Evolutionary conservation across 2,329 filamentous ascomycete genomes (phyloP).

Genomic region (Geosmithia morbida): DNA sequence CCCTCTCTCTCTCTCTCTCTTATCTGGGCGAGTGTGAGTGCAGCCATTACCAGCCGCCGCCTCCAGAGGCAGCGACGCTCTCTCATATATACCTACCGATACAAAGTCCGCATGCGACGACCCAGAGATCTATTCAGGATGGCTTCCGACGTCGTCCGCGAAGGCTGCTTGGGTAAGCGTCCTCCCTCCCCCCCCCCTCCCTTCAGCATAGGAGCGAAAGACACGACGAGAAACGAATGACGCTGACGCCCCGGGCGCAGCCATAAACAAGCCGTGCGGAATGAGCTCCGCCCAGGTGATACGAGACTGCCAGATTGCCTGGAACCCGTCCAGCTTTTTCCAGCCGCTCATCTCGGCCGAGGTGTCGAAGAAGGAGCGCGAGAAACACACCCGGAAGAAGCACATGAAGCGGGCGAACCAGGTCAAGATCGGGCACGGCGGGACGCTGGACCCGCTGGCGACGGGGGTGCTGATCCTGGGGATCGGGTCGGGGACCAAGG

Average conservation of each 20-base stretch:
- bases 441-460: constrained; percentile 86
- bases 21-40: neutral
- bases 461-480: constrained; percentile 87
- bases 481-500: constrained; percentile 77
- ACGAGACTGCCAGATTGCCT: constrained; percentile 70
- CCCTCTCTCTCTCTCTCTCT: neutral
- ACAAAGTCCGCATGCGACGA: constrained; percentile 14
- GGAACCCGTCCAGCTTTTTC: constrained; percentile 72
- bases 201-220: no score
- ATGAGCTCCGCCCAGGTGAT: constrained; percentile 84
- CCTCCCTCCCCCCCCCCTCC: no score
- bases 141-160: constrained; percentile 36
- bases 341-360: constrained; percentile 59
- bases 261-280: constrained; percentile 82
- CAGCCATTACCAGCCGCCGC: neutral
- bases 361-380: constrained; percentile 38
- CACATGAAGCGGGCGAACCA: constrained; percentile 44
- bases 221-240: neutral
- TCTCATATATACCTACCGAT: neutral
- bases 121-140: constrained; percentile 26
- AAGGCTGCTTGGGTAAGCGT: constrained; percentile 42
- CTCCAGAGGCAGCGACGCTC: neutral
- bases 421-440: constrained; percentile 92
- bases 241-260: constrained; percentile 25
- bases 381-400: constrained; percentile 44